These are phyloP conservation scores for Pseudoturritis turrita DNA, from an alignment of 345 rosid genomes.

Conservation along the genomic window DNA sequence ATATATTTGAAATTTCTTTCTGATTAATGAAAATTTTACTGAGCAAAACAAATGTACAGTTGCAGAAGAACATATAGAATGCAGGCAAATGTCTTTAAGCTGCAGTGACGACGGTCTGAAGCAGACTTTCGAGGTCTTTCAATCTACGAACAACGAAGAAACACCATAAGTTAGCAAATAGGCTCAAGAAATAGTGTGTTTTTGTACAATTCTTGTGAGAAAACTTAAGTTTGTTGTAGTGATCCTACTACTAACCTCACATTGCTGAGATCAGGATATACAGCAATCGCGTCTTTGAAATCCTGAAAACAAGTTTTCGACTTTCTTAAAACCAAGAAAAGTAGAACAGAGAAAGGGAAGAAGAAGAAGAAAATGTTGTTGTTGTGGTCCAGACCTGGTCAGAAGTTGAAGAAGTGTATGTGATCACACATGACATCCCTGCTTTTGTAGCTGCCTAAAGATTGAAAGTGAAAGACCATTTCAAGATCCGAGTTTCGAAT, in stretches of 20 bases:
- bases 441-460: constrained; percentile 82
- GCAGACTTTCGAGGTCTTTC: constrained; percentile 26
- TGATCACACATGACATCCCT: constrained; percentile 84
- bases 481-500: background rate
- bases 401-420: constrained; percentile 84
- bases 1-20: background rate
- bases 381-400: constrained; percentile 53
- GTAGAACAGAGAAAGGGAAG: background rate
- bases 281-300: constrained; percentile 68
- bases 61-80: background rate
- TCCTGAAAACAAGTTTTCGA: constrained; percentile 44
- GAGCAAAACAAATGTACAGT: background rate
- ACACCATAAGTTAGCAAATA: background rate
- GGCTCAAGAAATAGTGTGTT: background rate
- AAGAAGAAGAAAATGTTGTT: background rate
- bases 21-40: background rate
- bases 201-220: background rate
- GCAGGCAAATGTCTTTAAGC: constrained; percentile 6
- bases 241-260: constrained; percentile 48
- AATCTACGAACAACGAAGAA: constrained; percentile 1
- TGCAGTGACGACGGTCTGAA: constrained; percentile 19
- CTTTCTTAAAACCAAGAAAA: background rate
- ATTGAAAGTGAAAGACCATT: background rate
- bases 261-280: constrained; percentile 72
- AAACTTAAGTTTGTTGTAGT: background rate